A percentile compares a stretch with the other conserved stretches of the same genome.
phyloP scores from a whole-genome alignment of 2,329 filamentous ascomycete genomes.

The Verticillium nubilum region DNA sequence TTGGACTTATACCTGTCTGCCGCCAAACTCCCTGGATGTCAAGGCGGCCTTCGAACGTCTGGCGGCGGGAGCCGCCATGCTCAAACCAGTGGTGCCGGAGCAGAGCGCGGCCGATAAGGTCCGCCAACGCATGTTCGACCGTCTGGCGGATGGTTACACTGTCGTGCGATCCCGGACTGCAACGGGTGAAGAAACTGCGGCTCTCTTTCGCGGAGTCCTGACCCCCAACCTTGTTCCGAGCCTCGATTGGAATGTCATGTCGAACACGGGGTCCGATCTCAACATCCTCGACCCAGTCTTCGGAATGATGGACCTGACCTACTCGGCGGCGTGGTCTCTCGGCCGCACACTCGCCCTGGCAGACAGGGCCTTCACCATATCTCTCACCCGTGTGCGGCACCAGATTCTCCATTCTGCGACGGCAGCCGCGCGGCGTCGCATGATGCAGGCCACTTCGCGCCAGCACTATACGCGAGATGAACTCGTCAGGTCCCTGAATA shows the following conservation, averaged over 20 bases:
- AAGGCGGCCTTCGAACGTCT: slow-evolving; percentile 22
- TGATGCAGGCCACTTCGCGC: too few species aligned
- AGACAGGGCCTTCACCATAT: slow-evolving; percentile 22
- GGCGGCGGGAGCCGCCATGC: slow-evolving; percentile 3
- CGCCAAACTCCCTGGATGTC: slow-evolving; percentile 26
- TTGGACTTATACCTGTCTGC: slow-evolving; percentile 33
- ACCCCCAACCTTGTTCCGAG: slow-evolving; percentile 20
- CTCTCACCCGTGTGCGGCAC: slow-evolving; percentile 11
- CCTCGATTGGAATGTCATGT: slow-evolving; percentile 11
- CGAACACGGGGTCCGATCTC: slow-evolving; percentile 27
- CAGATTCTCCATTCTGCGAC: background rate
- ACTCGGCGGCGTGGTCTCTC: slow-evolving; percentile 36
- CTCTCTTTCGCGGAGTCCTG: slow-evolving; percentile 31
- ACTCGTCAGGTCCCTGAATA: background rate
- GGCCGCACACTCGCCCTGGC: slow-evolving; percentile 32
- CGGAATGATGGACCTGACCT: slow-evolving; percentile 37
- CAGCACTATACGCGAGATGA: background rate
- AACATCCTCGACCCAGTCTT: slow-evolving; percentile 31
- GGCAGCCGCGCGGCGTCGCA: background rate
- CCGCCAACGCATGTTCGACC: background rate
- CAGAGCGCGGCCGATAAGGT: background rate
- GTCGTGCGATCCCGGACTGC: slow-evolving; percentile 24
- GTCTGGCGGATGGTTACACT: slow-evolving; percentile 31
- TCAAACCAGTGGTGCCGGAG: background rate
- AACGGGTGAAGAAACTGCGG: slow-evolving; percentile 33